Percentiles rank a stretch among this genome's conserved stretches.
These are phyloP conservation scores for Cynanchum wilfordii DNA, from an alignment of 257 asterid genomes.

Conservation along the genomic window DNA sequence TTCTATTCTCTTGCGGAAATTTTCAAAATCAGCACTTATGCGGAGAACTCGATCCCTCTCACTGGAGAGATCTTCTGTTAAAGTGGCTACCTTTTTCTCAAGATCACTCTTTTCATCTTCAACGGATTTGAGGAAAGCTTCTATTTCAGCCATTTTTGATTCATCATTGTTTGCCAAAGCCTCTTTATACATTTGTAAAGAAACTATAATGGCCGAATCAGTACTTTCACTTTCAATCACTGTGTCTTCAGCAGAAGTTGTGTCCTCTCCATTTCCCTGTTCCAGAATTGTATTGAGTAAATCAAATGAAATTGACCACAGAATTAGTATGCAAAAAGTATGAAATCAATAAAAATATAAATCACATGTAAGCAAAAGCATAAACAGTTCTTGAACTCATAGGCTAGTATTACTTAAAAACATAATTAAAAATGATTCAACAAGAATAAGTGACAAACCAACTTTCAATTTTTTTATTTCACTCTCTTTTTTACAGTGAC, in stretches of 20 bases:
- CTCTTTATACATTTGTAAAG: constrained; percentile 54
- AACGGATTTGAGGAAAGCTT: constrained; percentile 46
- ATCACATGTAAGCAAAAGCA: neutral
- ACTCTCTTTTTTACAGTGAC: neutral
- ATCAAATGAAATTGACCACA: neutral
- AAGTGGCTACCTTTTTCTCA: constrained; percentile 39
- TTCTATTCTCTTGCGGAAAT: constrained; percentile 75
- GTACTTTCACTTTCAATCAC: constrained; percentile 34
- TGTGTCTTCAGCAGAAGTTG: constrained; percentile 29
- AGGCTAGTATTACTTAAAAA: neutral
- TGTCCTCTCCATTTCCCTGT: constrained; percentile 45
- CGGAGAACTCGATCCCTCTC: constrained; percentile 70
- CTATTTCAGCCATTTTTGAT: constrained; percentile 56
- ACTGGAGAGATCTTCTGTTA: constrained; percentile 55
- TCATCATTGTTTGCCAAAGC: constrained; percentile 64
- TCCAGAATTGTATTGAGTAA: constrained; percentile 2
- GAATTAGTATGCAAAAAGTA: neutral
- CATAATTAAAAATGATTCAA: neutral
- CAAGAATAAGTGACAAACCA: neutral
- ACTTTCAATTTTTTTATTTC: too few species aligned
- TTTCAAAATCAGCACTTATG: constrained; percentile 76
- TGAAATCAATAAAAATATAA: neutral
- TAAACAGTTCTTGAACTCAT: neutral
- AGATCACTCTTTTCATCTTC: constrained; percentile 63
- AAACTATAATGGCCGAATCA: constrained; percentile 43